These are phyloP conservation scores for Entomortierella lignicola DNA, from an alignment of 192 early-diverging fungal species.

Conservation along the genomic window DNA sequence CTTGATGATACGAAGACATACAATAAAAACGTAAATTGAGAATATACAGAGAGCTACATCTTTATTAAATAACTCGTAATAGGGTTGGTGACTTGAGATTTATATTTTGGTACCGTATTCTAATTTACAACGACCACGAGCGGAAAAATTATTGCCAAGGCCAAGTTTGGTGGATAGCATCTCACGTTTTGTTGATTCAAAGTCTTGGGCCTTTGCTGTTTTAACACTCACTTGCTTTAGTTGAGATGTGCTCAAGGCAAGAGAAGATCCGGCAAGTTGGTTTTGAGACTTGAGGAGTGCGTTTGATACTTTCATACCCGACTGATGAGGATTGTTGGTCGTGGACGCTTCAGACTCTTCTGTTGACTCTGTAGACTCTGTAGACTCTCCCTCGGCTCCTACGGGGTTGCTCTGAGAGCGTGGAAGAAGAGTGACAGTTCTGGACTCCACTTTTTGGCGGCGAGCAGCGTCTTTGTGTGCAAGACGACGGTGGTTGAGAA, in stretches of 20 bases:
- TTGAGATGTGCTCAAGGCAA: constrained; percentile 13
- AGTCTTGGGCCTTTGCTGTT: constrained; percentile 18
- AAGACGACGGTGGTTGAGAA: constrained; percentile 49
- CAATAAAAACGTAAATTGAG: no score
- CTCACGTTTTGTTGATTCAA: constrained; percentile 28
- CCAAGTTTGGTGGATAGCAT: constrained; percentile 6
- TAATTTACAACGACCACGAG: not conserved
- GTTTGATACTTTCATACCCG: constrained; percentile 9
- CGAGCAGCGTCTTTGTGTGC: constrained; percentile 49
- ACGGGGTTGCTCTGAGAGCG: constrained; percentile 5
- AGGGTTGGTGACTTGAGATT: not conserved
- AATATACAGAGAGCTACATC: no score
- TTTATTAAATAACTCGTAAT: no score
- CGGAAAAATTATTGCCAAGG: constrained; percentile 7
- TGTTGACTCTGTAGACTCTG: not conserved
- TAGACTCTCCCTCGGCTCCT: not conserved
- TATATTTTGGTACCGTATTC: constrained; percentile 19
- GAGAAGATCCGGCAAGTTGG: constrained; percentile 19
- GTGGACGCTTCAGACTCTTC: not conserved
- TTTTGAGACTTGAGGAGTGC: constrained; percentile 41
- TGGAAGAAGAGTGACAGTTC: constrained; percentile 26
- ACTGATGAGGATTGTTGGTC: constrained; percentile 19
- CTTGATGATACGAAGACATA: no score
- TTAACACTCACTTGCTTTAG: not conserved
- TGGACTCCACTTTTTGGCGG: constrained; percentile 48